These are phyloP conservation scores for Clonostachys sp. DNA, from an alignment of 2,329 filamentous ascomycete genomes.

Conservation along the genomic window DNA sequence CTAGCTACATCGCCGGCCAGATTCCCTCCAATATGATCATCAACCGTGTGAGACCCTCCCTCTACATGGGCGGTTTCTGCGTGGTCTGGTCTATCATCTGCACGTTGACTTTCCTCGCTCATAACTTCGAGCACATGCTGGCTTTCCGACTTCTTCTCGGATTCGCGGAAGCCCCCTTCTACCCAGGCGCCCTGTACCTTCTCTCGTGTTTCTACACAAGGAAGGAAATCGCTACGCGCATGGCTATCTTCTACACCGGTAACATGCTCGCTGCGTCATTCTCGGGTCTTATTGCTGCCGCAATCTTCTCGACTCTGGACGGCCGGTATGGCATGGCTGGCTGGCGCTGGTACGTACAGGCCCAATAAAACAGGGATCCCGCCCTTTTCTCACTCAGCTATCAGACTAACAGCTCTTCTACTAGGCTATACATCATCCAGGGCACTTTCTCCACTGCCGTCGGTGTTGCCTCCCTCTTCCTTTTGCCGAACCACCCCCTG, in stretches of 20 bases:
- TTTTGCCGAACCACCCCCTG: slow-evolving; percentile 22
- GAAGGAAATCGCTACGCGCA: slow-evolving; percentile 14
- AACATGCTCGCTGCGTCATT: slow-evolving; percentile 12
- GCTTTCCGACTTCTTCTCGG: slow-evolving; percentile 12
- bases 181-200: slow-evolving; percentile 4
- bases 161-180: slow-evolving; percentile 12
- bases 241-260: slow-evolving; percentile 14
- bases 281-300: slow-evolving; percentile 15
- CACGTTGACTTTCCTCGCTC: slow-evolving; percentile 9
- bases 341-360: slow-evolving; percentile 25
- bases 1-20: slow-evolving; percentile 8
- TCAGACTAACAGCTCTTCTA: no score
- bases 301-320: slow-evolving; percentile 10
- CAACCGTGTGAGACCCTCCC: slow-evolving; percentile 6
- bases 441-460: slow-evolving; percentile 5
- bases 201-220: slow-evolving; percentile 16
- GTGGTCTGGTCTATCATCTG: slow-evolving; percentile 13
- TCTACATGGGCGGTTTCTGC: slow-evolving; percentile 7
- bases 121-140: slow-evolving; percentile 5
- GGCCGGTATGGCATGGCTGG: slow-evolving; percentile 19
- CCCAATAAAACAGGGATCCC: not conserved
- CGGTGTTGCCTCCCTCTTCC: slow-evolving; percentile 5
- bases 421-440: slow-evolving; percentile 28
- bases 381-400: no score
- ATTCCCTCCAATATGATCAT: slow-evolving; percentile 7